Conservation (phyloP, 192 early-diverging fungal genomes). For the Linderina pennispora region DNA sequence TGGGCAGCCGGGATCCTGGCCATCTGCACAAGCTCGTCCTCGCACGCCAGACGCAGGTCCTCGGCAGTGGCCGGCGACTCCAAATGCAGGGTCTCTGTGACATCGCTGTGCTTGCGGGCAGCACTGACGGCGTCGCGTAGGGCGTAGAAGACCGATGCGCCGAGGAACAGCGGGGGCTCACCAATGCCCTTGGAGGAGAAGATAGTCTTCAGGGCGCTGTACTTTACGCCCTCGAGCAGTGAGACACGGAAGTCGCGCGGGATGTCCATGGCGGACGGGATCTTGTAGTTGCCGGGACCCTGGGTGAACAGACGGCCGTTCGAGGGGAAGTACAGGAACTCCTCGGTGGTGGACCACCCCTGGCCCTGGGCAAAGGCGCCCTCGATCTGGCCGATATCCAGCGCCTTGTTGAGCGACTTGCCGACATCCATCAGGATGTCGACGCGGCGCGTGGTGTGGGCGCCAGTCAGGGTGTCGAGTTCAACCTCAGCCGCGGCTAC, state of each 20-base stretch:
- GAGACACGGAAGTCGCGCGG: slow-evolving; percentile 74
- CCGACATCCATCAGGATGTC: slow-evolving; percentile 88
- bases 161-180: slow-evolving; percentile 84
- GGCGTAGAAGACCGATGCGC: slow-evolving; percentile 70
- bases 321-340: slow-evolving; percentile 64
- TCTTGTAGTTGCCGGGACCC: slow-evolving; percentile 85
- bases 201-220: slow-evolving; percentile 61
- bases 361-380: slow-evolving; percentile 81
- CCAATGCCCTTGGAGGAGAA: slow-evolving; percentile 81
- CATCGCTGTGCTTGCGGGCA: slow-evolving; percentile 49
- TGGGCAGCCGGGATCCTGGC: slow-evolving; percentile 14
- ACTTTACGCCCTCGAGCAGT: slow-evolving; percentile 51
- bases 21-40: slow-evolving; percentile 52
- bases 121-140: slow-evolving; percentile 70
- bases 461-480: slow-evolving; percentile 76
- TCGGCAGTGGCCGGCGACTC: slow-evolving; percentile 76
- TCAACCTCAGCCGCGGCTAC: slow-evolving; percentile 79
- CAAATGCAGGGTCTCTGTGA: slow-evolving; percentile 51
- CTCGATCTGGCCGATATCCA: slow-evolving; percentile 89
- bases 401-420: slow-evolving; percentile 73
- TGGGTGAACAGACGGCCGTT: slow-evolving; percentile 71
- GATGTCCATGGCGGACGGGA: slow-evolving; percentile 78
- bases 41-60: slow-evolving; percentile 63
- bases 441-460: slow-evolving; percentile 63
- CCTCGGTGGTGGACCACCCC: slow-evolving; percentile 82